phyloP scores from a whole-genome alignment of 257 asterid species.

The Ballota nigra region DNA sequence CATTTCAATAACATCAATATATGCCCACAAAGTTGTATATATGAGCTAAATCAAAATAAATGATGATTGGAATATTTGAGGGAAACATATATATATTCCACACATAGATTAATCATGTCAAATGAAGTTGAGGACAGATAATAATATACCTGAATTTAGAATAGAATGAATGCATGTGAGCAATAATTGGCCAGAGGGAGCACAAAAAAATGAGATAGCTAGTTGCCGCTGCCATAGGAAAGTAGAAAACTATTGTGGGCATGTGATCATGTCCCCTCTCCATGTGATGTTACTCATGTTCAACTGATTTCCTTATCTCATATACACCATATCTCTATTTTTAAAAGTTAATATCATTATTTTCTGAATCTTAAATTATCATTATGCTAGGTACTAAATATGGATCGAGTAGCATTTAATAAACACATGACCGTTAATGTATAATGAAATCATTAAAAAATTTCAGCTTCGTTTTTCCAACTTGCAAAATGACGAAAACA shows the following conservation, averaged over 20 bases:
- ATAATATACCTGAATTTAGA: background rate
- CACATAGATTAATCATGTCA: background rate
- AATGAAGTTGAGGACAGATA: background rate
- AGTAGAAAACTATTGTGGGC: conserved; percentile 15
- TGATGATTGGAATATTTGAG: background rate
- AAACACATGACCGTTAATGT: background rate
- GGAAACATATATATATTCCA: background rate
- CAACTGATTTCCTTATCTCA: background rate
- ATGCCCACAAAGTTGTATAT: background rate
- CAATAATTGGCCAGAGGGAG: conserved; percentile 26
- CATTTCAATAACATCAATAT: background rate
- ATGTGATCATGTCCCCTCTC: conserved; percentile 31
- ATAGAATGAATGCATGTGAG: conserved; percentile 12
- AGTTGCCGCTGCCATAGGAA: conserved; percentile 15
- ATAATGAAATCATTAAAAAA: too few species aligned
- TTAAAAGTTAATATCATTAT: too few species aligned
- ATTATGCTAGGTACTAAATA: too few species aligned
- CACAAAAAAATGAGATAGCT: conserved; percentile 15
- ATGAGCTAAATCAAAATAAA: background rate
- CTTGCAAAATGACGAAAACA: conserved; percentile 12
- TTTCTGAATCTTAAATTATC: background rate
- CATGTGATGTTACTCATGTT: conserved; percentile 15
- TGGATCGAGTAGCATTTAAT: too few species aligned
- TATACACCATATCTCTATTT: background rate
- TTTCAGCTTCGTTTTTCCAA: conserved; percentile 20